Base-by-base conservation (phyloP, 495 filamentous ascomycete species). In the Xylaria venustula region DNA sequence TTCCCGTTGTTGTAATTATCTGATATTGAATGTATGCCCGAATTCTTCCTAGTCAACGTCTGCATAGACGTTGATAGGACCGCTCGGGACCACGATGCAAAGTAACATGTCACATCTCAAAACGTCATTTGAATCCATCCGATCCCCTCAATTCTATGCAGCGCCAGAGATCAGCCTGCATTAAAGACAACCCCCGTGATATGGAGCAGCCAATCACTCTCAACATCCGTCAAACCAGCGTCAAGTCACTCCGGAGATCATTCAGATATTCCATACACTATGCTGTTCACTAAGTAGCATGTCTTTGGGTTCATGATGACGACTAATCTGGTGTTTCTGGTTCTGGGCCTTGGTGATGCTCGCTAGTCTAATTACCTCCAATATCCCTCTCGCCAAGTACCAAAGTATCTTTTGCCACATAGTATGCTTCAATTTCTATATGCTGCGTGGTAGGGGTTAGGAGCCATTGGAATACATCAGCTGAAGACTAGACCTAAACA, bases 161-260 rank as follows among this genome's bases (percentile, higher is more conserved):
- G 40, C 26, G 22, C 51, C 26, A 45, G 11, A 32, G 53, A 55
- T 55, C 53, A 45, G 25, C 53, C 22, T 45, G 40, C 40, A 55
- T 55, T 6, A 19, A 20, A 34, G 26, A 45, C 53, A 22, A 45
- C n/a, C 22, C 53, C 37, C 52, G 53, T 55, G 53, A 55, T 55
- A 22, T 22, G 40, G 12, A 20, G n/a, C 40, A 32, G 40, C 17
- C 1, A 42, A 20, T 44, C 9, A 44, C 22, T n/a, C 26, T 45
- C 53, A 45, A 45, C 53, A 11, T 45, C 40, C 0, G 25, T 22
- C 15, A 32, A 44, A 32, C 3, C 53, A 22, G 45, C 14, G 23
- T 36, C 15, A 20, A 50, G 14, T 2, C 11, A 28, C n/a, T 3
- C 4, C 20, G 17, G 2, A 15, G 26, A 37, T 19, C 30, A n/a